phyloP scores from a whole-genome alignment of 495 filamentous ascomycete species.

The Hypoxylon fuscum region DNA sequence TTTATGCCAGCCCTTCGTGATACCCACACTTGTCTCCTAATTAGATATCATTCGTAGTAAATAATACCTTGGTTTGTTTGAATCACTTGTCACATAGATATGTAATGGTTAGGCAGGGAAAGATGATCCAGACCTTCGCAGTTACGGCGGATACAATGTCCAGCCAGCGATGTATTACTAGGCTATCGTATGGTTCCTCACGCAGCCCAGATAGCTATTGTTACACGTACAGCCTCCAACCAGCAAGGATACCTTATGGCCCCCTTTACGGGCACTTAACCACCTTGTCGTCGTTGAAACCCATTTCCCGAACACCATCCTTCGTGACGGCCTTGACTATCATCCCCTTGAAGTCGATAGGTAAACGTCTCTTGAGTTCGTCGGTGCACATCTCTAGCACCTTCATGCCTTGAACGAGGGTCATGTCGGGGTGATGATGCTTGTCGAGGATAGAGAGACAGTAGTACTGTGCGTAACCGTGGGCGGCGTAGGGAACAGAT shows the following conservation, averaged over 20 bases:
- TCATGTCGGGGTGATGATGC: slow-evolving; percentile 94
- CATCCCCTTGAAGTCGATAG: slow-evolving; percentile 97
- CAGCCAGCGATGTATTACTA: slow-evolving; percentile 24
- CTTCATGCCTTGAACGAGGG: slow-evolving; percentile 85
- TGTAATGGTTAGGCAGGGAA: too few relatives aligned
- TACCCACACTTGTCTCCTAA: neutral
- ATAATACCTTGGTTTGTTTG: too few relatives aligned
- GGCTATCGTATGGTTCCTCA: slow-evolving; percentile 23
- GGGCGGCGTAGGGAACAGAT: slow-evolving; percentile 90
- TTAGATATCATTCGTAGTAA: neutral
- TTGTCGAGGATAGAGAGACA: slow-evolving; percentile 96
- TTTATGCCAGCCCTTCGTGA: neutral
- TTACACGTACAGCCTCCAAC: slow-evolving; percentile 35
- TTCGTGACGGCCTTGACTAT: slow-evolving; percentile 92
- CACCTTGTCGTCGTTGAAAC: slow-evolving; percentile 80
- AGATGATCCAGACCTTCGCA: too few relatives aligned
- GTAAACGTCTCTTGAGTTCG: slow-evolving; percentile 93
- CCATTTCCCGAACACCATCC: slow-evolving; percentile 83
- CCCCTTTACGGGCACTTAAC: slow-evolving; percentile 67
- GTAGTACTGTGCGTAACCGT: slow-evolving; percentile 99
- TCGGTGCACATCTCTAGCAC: slow-evolving; percentile 93
- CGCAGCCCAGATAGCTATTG: slow-evolving; percentile 29
- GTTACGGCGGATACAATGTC: slow-evolving; percentile 12
- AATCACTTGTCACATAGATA: too few relatives aligned
- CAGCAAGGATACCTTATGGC: slow-evolving; percentile 10